These are phyloP conservation scores for Perkinsus chesapeaki DNA, from an alignment of 169 alveolate species.

Conservation along the genomic window DNA sequence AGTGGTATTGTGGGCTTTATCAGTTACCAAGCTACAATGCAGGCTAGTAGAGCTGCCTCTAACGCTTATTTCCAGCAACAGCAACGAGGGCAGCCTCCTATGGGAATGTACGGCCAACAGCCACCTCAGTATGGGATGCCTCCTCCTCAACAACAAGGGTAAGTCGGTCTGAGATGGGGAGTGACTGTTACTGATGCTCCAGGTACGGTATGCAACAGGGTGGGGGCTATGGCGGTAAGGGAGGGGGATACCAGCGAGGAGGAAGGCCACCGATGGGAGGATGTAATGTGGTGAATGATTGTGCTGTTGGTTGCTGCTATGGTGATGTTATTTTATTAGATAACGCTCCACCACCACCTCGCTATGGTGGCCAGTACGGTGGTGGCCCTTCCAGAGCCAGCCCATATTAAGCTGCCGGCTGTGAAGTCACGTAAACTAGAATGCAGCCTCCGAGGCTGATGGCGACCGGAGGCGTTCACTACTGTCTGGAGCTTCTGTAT, in stretches of 20 bases:
- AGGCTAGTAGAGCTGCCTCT: neutral
- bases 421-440: neutral
- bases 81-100: neutral
- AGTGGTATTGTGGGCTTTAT: neutral
- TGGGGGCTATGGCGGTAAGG: neutral
- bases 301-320: too few species aligned
- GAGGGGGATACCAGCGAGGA: neutral
- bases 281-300: too few species aligned
- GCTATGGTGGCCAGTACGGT: neutral
- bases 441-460: neutral
- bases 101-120: neutral
- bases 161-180: neutral
- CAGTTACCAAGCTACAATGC: neutral
- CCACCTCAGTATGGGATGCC: neutral
- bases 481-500: too few species aligned
- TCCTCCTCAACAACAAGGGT: neutral
- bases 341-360: neutral
- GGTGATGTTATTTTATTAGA: neutral
- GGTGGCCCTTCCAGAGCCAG: neutral
- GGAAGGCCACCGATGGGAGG: neutral
- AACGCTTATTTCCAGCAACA: neutral
- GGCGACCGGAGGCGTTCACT: too few species aligned
- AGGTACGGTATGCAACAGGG: neutral
- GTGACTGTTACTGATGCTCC: neutral
- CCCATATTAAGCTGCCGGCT: neutral